A percentile compares a stretch with the other conserved stretches of the same genome.
phyloP scores from a whole-genome alignment of 163 green algal genomes.

The Coccomyxa subellipsoidea region DNA sequence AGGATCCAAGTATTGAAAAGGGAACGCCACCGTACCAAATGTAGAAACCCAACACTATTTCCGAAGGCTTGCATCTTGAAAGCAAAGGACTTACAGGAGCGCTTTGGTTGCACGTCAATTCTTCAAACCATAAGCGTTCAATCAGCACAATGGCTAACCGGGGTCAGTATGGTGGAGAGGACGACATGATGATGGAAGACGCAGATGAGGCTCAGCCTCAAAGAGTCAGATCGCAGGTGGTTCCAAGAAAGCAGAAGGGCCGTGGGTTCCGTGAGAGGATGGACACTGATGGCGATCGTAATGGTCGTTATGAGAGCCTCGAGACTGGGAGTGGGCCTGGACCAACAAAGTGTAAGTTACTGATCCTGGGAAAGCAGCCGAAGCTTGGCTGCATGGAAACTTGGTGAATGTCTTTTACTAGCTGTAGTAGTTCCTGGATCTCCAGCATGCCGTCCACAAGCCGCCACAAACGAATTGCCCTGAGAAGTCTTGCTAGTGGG shows the following conservation, averaged over 20 bases:
- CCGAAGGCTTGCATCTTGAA: too few relatives aligned
- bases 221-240: constrained; percentile 13
- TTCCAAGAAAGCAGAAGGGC: constrained; percentile 24
- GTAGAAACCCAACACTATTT: too few relatives aligned
- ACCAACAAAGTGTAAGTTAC: constrained; percentile 3
- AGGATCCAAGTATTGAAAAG: neutral
- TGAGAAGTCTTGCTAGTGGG: neutral
- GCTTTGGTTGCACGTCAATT: too few relatives aligned
- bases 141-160: neutral
- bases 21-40: neutral
- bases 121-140: too few relatives aligned
- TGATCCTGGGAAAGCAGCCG: neutral
- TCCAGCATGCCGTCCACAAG: neutral
- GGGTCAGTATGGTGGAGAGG: constrained; percentile 6
- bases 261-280: constrained; percentile 18
- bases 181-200: constrained; percentile 15
- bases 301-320: neutral
- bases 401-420: neutral
- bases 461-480: neutral
- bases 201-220: constrained; percentile 1
- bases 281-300: constrained; percentile 8
- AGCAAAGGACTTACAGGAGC: too few relatives aligned
- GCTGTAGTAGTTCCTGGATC: neutral
- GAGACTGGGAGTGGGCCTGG: neutral
- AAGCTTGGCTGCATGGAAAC: neutral